Evolutionary conservation across 192 early-diverging fungal genomes (phyloP).

Genomic region (Coemansia aciculifera): DNA sequence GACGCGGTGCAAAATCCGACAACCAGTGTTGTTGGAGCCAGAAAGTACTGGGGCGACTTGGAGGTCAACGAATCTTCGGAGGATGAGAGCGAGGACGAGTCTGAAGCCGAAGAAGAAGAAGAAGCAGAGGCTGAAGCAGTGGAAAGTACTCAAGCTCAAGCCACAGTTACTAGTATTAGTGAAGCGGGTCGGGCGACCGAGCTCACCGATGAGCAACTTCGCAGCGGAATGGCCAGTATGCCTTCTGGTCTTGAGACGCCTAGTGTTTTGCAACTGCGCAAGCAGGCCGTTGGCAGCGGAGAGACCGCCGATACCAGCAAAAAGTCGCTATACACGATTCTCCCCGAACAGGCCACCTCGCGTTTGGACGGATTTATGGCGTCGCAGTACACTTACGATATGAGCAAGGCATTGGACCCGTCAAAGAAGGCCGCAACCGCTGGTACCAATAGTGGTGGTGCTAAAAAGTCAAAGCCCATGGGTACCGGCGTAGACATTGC

Average conservation of each 20-base stretch:
- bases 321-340: constrained; percentile 80
- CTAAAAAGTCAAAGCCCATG: constrained; percentile 58
- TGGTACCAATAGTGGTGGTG: constrained; percentile 5
- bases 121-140: constrained; percentile 48
- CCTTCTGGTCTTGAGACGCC: constrained; percentile 79
- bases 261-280: constrained; percentile 87
- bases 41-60: constrained; percentile 86
- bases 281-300: constrained; percentile 56
- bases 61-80: constrained; percentile 66
- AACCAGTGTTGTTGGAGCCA: constrained; percentile 10
- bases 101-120: constrained; percentile 53
- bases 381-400: constrained; percentile 86
- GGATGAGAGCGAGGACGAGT: constrained; percentile 74
- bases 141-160: constrained; percentile 36
- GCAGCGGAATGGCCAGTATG: constrained; percentile 58
- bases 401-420: constrained; percentile 57
- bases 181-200: constrained; percentile 37
- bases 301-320: constrained; percentile 32
- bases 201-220: constrained; percentile 62
- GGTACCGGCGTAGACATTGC: constrained; percentile 75
- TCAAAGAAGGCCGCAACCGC: constrained; percentile 43
- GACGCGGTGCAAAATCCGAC: constrained; percentile 50
- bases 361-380: constrained; percentile 88
- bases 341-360: constrained; percentile 69
- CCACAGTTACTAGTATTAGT: constrained; percentile 40